Conservation (phyloP, 202 grass and related monocot genomes). For the Setaria italica region DNA sequence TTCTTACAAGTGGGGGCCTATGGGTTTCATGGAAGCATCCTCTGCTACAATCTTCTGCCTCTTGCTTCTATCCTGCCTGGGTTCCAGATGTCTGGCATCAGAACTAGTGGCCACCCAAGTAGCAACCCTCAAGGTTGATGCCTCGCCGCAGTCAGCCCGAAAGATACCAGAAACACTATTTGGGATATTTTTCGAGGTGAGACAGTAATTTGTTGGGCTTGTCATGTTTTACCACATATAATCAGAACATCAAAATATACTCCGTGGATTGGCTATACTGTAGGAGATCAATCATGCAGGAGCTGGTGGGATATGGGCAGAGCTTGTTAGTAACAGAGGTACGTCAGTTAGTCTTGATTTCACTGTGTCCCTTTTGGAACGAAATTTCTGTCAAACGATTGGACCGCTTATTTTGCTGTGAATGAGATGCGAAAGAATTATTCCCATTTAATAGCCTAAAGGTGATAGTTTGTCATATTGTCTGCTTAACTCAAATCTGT, state of each 20-base stretch:
- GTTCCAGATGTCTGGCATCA: conserved; percentile 53
- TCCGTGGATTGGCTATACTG: background rate
- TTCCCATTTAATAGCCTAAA: background rate
- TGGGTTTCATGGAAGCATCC: conserved; percentile 47
- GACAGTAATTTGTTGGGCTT: background rate
- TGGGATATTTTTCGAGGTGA: conserved; percentile 97
- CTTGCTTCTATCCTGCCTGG: conserved; percentile 46
- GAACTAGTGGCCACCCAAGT: conserved; percentile 51
- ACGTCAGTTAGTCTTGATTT: conserved; percentile 13
- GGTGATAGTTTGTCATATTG: background rate
- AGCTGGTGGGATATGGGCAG: conserved; percentile 85
- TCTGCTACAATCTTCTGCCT: conserved; percentile 27
- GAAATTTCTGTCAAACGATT: background rate
- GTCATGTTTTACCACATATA: background rate
- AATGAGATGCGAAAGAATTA: background rate
- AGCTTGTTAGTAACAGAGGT: conserved; percentile 87
- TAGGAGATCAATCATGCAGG: conserved; percentile 88
- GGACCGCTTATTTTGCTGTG: background rate
- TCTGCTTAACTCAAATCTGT: background rate
- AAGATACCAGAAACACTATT: conserved; percentile 90
- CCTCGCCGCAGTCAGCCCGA: conserved; percentile 54
- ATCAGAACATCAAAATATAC: background rate
- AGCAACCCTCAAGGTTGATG: conserved; percentile 61
- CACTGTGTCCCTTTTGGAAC: background rate
- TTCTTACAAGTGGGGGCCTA: conserved; percentile 35